phyloP scores from a whole-genome alignment of 176 grass and related monocot genomes.

The Ananas comosus region DNA sequence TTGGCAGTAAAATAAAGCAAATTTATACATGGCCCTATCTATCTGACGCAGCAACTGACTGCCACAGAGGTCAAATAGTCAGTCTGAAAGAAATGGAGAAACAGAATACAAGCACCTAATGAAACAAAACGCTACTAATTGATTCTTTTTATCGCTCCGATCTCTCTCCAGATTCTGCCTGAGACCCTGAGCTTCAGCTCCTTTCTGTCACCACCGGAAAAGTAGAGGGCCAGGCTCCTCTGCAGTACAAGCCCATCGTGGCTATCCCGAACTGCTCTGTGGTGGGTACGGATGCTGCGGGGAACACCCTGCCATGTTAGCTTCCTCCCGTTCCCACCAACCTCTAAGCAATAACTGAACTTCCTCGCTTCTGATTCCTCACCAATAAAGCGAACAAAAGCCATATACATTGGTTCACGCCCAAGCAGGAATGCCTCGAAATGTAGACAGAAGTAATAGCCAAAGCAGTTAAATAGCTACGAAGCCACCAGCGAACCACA shows the following conservation, averaged over 20 bases:
- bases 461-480: constrained; percentile 25
- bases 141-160: not conserved
- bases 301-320: constrained; percentile 24
- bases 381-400: constrained; percentile 18
- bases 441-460: constrained; percentile 23
- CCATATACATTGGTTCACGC: constrained; percentile 22
- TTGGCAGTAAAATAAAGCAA: no score
- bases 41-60: no score
- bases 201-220: constrained; percentile 11
- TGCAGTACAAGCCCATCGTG: constrained; percentile 18
- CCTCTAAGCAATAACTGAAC: constrained; percentile 26
- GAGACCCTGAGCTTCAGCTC: constrained; percentile 26
- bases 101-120: no score
- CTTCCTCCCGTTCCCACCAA: constrained; percentile 18
- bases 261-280: constrained; percentile 7
- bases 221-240: constrained; percentile 15
- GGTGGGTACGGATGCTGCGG: constrained; percentile 16
- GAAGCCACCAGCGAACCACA: not conserved
- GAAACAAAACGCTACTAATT: no score
- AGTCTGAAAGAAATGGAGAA: no score
- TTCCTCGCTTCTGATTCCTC: constrained; percentile 24
- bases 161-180: constrained; percentile 23
- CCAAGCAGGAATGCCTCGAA: constrained; percentile 21
- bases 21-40: no score
- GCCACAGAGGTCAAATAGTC: no score